These are phyloP conservation scores for Monilinia aucupariae DNA, from an alignment of 2,329 filamentous ascomycete species.

Conservation along the genomic window DNA sequence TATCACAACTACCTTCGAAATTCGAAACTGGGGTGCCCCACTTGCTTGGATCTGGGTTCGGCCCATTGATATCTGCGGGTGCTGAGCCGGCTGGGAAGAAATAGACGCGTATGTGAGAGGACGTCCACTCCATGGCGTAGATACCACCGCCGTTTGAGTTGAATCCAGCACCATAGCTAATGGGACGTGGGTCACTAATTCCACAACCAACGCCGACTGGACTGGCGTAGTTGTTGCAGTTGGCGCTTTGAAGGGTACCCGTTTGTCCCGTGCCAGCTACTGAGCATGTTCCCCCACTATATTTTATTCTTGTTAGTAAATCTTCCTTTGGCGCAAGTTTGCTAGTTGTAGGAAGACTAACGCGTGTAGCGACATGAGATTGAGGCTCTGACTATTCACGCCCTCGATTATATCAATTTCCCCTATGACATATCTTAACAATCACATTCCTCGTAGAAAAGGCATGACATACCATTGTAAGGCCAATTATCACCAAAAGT, in stretches of 20 bases:
- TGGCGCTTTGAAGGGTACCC: not conserved
- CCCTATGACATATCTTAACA: not conserved
- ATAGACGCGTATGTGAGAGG: conserved; percentile 61
- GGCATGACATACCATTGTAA: conserved; percentile 15
- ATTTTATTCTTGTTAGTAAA: not conserved
- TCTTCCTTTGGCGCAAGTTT: fast-evolving
- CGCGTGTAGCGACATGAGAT: conserved; percentile 13
- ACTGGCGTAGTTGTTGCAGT: conserved; percentile 5
- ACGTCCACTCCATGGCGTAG: conserved; percentile 65
- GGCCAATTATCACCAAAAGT: conserved; percentile 12
- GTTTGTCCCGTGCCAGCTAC: not conserved
- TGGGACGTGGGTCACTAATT: conserved; percentile 22
- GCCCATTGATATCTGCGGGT: conserved; percentile 60
- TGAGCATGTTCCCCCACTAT: not conserved
- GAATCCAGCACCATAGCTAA: conserved; percentile 55
- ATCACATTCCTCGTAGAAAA: too few species aligned
- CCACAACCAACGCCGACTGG: conserved; percentile 8
- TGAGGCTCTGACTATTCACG: not conserved
- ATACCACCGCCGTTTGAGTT: conserved; percentile 60
- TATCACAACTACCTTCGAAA: conserved; percentile 60
- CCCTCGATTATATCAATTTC: conserved; percentile 15
- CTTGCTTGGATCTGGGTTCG: conserved; percentile 54
- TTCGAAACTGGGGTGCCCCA: conserved; percentile 65
- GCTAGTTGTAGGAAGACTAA: not conserved
- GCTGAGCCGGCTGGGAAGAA: conserved; percentile 56